Evolutionary conservation across 2,329 filamentous ascomycete genomes (phyloP), one percentile per base, ranked within the genome.

Genomic region (Trichoderma atrobrunneum): DNA sequence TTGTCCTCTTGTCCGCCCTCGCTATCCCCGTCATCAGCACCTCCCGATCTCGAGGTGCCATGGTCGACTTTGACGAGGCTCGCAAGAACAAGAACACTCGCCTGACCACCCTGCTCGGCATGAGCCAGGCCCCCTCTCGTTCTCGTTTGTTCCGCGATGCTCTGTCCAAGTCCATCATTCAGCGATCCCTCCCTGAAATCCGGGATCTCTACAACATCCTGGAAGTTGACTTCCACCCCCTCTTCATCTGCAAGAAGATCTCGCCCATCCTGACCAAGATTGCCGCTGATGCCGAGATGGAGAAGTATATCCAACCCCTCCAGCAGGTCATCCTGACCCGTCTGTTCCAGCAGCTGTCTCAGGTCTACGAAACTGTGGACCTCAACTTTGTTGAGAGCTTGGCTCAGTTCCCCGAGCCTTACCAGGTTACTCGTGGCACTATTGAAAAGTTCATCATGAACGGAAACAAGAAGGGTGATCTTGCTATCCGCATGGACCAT

Each of bases 361-460:
- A 99, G 83, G 96, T 99, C 70, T 99, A 99, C 84, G 97, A 98
- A 84, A 97, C 96, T 60, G 95, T 99, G 71, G 94, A 98, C 81
- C 89, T 99, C 74, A 89, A 90, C 78, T 98, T 98, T 78, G 95
- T 99, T 61, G 92, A 97, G 82, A 91, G 93, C 79, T 92, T 99
- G 70, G 96, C 96, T 74, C 89, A 96, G 80, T 99, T 99, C 88
- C 96, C 96, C 11, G 95, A 97, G 81, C 94, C 96, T 56, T 98
- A 97, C 89, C 92, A 98, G 84, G 94, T 98, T 76, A 92, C 89
- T 75, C 91, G 93, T 69, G 90, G 92, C 76, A 97, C 93, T 74
- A 97, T 99, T 76, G 96, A 99, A 87, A 99, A 98, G 86, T 99
- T 99, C 87, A 98, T 99, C 87, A 99, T 99, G 96, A 99, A 99